These are phyloP conservation scores for Coriolopsis trogii DNA, from an alignment of 1,284 basidiomycete genomes.

Conservation along the genomic window DNA sequence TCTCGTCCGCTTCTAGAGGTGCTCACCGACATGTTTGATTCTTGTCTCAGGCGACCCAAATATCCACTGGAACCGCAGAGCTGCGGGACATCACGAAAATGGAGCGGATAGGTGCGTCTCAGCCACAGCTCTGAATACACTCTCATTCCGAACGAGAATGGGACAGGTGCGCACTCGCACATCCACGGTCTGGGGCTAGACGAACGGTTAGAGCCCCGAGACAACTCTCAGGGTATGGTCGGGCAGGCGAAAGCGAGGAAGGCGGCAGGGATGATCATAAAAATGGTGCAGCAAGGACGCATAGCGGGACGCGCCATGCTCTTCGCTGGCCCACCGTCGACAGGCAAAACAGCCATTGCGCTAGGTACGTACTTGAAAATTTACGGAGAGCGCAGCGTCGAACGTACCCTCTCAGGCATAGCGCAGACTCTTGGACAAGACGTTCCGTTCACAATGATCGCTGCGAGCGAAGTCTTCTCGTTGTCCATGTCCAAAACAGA, in stretches of 20 bases:
- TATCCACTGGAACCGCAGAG: conserved; percentile 73
- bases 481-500: conserved; percentile 99
- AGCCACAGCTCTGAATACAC: conserved; percentile 1
- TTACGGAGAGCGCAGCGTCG: background rate
- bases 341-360: conserved; percentile 97
- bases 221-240: conserved; percentile 93
- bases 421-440: conserved; percentile 92
- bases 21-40: background rate
- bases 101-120: conserved; percentile 84
- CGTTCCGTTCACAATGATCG: conserved; percentile 97
- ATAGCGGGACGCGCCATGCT: conserved; percentile 96
- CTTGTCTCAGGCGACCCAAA: conserved; percentile 58
- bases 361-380: conserved; percentile 62
- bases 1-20: background rate
- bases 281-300: conserved; percentile 95
- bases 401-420: conserved; percentile 70
- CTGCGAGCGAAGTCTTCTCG: conserved; percentile 96
- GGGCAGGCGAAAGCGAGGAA: conserved; percentile 95
- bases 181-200: conserved; percentile 95
- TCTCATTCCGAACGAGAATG: background rate
- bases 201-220: conserved; percentile 86
- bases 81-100: conserved; percentile 92
- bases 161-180: conserved; percentile 94
- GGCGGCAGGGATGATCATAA: conserved; percentile 96
- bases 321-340: conserved; percentile 95